Base-by-base conservation (phyloP, 495 filamentous ascomycete species). In the Xylaria grammica region DNA sequence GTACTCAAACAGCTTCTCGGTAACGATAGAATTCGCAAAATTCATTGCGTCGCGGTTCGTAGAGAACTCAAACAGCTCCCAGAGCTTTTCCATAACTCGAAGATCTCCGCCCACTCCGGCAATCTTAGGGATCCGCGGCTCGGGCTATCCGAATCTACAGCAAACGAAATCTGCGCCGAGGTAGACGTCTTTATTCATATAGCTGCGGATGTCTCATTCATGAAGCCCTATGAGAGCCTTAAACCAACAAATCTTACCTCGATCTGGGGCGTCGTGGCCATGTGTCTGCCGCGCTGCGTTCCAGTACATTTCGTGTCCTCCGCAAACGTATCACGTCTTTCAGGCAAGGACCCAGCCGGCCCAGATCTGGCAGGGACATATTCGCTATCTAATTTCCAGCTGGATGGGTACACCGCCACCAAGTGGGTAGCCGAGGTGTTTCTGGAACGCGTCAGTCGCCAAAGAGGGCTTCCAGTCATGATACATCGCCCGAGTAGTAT, bases 131-230 rank as follows among this genome's bases (percentile, higher is more conserved):
- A 2, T 0, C 46, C 53, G 8, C 60, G 26, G 0, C 72, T 85
- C 0, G 84, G 84, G 10, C 71, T 86, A 0, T 70, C 72, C 0
- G 58, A 71, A 0, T 9, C 30, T 0, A 73, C 78, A 0, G 60
- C 62, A 7, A 7, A 8, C 0, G 49, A 40, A 0, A 63, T 87
- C 6, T 78, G 72, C 24, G 13, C 17, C 4, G 42, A 54, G 2
- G 79, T 74, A 0, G 75, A 86, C 48, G 63, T 62, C 5, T 69
- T 87, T 30, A 79, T 88, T 36, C 85, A 87, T 73, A 81, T 78
- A 56, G 85, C 82, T 9, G 81, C 84, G 0, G 77, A 82, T 55
- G 78, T 79, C 1, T 85, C 83, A 1, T 81, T 79, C 68, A 65
- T 84, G 56, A 82, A 87, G 17, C 74, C 67, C 8, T 88, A 87